phyloP scores from a whole-genome alignment of 495 filamentous ascomycete species.

The Aspergillus steynii region DNA sequence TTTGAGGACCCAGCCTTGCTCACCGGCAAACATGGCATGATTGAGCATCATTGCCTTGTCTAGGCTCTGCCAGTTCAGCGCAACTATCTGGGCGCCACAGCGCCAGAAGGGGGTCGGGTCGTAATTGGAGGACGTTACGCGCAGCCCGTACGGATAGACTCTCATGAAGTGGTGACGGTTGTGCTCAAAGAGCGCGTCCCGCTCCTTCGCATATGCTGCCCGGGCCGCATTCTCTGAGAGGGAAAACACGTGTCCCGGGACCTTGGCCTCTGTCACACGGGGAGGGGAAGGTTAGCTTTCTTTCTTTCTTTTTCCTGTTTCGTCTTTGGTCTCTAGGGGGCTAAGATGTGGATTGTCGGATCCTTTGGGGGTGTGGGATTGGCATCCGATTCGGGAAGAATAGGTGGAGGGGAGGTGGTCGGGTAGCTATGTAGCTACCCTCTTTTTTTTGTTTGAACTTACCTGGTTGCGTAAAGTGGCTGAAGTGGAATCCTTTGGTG shows the following conservation, averaged over 20 bases:
- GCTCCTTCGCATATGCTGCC: slow-evolving; percentile 63
- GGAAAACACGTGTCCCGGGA: slow-evolving; percentile 84
- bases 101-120: slow-evolving; percentile 85
- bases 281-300: background rate
- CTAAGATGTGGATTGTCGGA: background rate
- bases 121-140: slow-evolving; percentile 81
- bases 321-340: background rate
- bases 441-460: slow-evolving; percentile 4
- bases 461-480: slow-evolving; percentile 61
- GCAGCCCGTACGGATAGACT: slow-evolving; percentile 79
- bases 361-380: background rate
- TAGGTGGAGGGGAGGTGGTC: background rate
- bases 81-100: slow-evolving; percentile 87
- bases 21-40: slow-evolving; percentile 84
- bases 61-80: slow-evolving; percentile 90
- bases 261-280: slow-evolving; percentile 53
- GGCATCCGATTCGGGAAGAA: background rate
- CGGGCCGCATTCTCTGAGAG: slow-evolving; percentile 78
- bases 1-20: slow-evolving; percentile 82
- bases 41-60: slow-evolving; percentile 97
- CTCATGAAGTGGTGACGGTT: slow-evolving; percentile 86
- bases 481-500: slow-evolving; percentile 78
- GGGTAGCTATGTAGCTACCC: background rate
- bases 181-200: slow-evolving; percentile 69
- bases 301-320: background rate